Conservation (phyloP, 176 grass and related monocot species). For the Microstegium vimineum region DNA sequence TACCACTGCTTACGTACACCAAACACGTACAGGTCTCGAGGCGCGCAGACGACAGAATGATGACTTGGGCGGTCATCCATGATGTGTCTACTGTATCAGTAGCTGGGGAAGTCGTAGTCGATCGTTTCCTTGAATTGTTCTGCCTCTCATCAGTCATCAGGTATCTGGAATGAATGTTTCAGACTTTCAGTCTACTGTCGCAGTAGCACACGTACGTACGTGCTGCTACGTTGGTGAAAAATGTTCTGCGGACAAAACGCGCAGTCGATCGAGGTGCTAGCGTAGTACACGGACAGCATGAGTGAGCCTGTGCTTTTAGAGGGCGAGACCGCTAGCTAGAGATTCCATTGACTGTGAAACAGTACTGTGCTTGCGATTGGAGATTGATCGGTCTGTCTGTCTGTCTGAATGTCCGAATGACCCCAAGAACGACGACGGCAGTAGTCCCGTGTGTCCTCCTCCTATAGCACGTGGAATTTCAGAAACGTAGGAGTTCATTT, state of each 20-base stretch:
- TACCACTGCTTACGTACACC: not conserved
- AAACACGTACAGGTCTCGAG: not conserved
- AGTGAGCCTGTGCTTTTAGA: not conserved
- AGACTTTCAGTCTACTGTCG: not conserved
- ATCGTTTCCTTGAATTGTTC: not conserved
- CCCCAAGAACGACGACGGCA: not conserved
- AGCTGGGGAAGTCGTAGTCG: too few species aligned
- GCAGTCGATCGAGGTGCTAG: not conserved
- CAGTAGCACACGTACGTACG: not conserved
- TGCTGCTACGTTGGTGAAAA: not conserved
- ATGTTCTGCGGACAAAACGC: not conserved
- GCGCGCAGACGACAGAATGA: slow-evolving; percentile 28
- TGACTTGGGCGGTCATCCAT: slow-evolving; percentile 5
- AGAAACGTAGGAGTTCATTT: not conserved
- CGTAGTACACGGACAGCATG: slow-evolving; percentile 22
- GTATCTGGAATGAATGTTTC: not conserved
- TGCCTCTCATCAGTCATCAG: not conserved
- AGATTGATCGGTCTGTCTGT: not conserved
- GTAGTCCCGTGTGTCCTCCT: not conserved
- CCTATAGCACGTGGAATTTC: not conserved
- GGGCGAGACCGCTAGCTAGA: not conserved
- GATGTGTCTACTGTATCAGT: not conserved
- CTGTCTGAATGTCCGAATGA: not conserved
- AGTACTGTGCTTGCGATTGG: not conserved
- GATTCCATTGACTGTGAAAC: slow-evolving; percentile 28